Evolutionary conservation across 2,329 filamentous ascomycete species (phyloP).

Genomic region (Neopestalotiopsis clavispora): DNA sequence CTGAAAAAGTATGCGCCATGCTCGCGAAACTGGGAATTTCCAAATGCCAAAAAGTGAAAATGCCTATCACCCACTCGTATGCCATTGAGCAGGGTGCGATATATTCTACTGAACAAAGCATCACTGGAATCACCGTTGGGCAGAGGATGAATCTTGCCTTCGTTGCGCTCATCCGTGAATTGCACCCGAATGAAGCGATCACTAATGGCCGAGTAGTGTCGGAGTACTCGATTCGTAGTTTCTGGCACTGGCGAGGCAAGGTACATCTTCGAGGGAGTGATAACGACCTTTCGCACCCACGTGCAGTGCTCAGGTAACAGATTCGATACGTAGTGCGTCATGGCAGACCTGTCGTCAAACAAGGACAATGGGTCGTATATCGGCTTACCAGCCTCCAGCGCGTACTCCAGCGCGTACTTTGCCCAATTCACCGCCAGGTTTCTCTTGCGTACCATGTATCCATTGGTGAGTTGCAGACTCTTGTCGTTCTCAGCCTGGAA

Average conservation of each 20-base stretch:
- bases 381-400: slow-evolving; percentile 66
- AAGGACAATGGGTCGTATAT: slow-evolving; percentile 75
- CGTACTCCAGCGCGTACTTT: slow-evolving; percentile 72
- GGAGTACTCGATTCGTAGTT: slow-evolving; percentile 84
- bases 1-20: slow-evolving; percentile 94
- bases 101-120: slow-evolving; percentile 76
- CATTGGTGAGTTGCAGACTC: slow-evolving; percentile 10
- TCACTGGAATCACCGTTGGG: slow-evolving; percentile 63
- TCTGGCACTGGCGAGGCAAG: slow-evolving; percentile 81
- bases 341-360: slow-evolving; percentile 61
- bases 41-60: slow-evolving; percentile 91
- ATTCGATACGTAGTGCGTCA: slow-evolving; percentile 49
- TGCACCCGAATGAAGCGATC: slow-evolving; percentile 89
- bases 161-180: slow-evolving; percentile 79
- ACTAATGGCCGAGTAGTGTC: slow-evolving; percentile 68
- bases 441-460: slow-evolving; percentile 1
- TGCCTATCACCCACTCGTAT: slow-evolving; percentile 81
- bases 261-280: slow-evolving; percentile 86
- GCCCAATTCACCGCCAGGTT: slow-evolving; percentile 50
- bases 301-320: slow-evolving; percentile 75
- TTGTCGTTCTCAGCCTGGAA: slow-evolving; percentile 46
- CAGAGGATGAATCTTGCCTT: slow-evolving; percentile 63
- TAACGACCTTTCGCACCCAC: slow-evolving; percentile 73
- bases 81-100: slow-evolving; percentile 74
- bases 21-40: slow-evolving; percentile 93